Conservation (phyloP, 78 protist genomes). For the Dictyostelium capitatum region DNA sequence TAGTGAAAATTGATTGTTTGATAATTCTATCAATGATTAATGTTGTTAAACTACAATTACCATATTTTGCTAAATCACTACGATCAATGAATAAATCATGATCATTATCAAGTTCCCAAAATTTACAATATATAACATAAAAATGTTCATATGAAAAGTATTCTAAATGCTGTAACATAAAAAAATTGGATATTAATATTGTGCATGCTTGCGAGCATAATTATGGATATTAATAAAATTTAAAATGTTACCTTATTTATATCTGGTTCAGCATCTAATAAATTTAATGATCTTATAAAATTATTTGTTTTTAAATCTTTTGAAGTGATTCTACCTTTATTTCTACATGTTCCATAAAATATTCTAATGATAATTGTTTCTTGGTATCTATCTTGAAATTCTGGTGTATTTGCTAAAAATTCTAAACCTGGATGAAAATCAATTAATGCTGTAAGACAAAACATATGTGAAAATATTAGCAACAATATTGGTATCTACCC, state of each 20-base stretch:
- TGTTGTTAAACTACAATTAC: constrained; percentile 49
- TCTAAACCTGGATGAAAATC: constrained; percentile 93
- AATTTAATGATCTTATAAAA: constrained; percentile 50
- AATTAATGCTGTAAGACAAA: constrained; percentile 73
- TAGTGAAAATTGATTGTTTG: constrained; percentile 28
- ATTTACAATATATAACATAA: constrained; percentile 96
- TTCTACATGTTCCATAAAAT: constrained; percentile 80
- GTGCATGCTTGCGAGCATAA: too few relatives aligned
- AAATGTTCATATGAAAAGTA: constrained; percentile 97
- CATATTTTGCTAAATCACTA: constrained; percentile 74
- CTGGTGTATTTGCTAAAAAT: constrained; percentile 89
- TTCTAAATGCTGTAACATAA: constrained; percentile 69
- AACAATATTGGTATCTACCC: neutral
- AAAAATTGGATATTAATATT: neutral
- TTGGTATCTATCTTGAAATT: constrained; percentile 90
- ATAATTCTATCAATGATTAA: constrained; percentile 56
- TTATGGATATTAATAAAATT: neutral
- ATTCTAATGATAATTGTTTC: constrained; percentile 92
- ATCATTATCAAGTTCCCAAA: constrained; percentile 97
- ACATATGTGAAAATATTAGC: neutral
- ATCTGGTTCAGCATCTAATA: constrained; percentile 85
- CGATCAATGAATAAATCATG: constrained; percentile 87
- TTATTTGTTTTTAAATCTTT: constrained; percentile 62
- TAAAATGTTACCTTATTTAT: constrained; percentile 86
- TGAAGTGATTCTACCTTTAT: constrained; percentile 71